Percentiles rank a stretch among this genome's conserved stretches.
Evolutionary conservation across 2,329 filamentous ascomycete genomes (phyloP).

Genomic region (Mycosphaerella arachidis): DNA sequence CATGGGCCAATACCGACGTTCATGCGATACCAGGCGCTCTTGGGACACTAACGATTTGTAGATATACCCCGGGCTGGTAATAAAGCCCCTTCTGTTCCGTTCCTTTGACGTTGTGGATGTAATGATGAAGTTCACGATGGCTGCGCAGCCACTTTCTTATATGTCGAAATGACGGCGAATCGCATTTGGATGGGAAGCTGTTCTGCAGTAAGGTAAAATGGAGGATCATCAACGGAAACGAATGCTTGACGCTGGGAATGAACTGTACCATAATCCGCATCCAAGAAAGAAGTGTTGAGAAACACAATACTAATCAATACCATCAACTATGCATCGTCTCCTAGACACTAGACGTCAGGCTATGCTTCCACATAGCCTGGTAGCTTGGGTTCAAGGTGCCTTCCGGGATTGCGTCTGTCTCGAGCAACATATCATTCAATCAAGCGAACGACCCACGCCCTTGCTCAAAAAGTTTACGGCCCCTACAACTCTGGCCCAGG

Average conservation of each 20-base stretch:
- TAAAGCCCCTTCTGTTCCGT: neutral
- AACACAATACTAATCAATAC: too few species aligned
- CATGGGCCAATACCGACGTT: neutral
- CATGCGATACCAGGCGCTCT: conserved; percentile 1
- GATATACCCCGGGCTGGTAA: neutral
- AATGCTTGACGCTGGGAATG: neutral
- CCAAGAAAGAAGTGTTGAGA: too few species aligned
- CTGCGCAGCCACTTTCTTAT: neutral
- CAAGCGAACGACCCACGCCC: too few species aligned
- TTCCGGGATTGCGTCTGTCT: too few species aligned
- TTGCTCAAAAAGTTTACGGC: too few species aligned
- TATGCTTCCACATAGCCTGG: too few species aligned
- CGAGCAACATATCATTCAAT: too few species aligned
- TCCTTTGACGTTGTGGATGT: conserved; percentile 3
- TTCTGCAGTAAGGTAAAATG: neutral
- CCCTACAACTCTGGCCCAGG: too few species aligned
- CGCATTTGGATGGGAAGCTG: neutral
- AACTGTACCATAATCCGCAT: neutral
- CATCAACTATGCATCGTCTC: too few species aligned
- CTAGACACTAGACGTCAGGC: too few species aligned
- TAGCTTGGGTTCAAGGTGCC: too few species aligned
- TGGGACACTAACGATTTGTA: conserved; percentile 15
- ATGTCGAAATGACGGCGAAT: neutral
- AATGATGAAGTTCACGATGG: neutral
- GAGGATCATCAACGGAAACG: neutral